Evolutionary conservation across 2,329 filamentous ascomycete genomes (phyloP).

Genomic region (Teratosphaeria epicoccoides): DNA sequence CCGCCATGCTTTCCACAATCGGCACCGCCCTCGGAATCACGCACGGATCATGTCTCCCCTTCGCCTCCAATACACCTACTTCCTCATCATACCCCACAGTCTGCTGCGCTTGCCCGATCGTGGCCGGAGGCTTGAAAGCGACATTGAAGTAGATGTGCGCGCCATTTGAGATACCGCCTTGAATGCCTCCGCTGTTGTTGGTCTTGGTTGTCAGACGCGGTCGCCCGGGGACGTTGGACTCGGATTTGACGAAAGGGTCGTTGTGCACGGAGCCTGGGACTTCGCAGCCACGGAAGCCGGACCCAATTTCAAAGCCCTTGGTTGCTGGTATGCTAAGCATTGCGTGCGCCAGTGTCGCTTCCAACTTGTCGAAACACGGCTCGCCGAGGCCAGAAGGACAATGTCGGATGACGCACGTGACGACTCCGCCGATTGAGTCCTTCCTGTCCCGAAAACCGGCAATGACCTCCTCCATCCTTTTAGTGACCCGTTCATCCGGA

Average conservation of each 20-base stretch:
- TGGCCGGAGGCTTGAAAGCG: constrained; percentile 89
- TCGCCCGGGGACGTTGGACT: constrained; percentile 39
- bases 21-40: constrained; percentile 79
- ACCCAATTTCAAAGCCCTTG: constrained; percentile 93
- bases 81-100: constrained; percentile 70
- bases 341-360: constrained; percentile 80
- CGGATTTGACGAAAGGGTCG: constrained; percentile 64
- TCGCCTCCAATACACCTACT: constrained; percentile 72
- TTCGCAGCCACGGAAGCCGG: constrained; percentile 78
- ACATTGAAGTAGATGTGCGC: constrained; percentile 90
- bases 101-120: constrained; percentile 77
- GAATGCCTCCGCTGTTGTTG: constrained; percentile 90
- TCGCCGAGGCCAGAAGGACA: constrained; percentile 79
- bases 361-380: constrained; percentile 90
- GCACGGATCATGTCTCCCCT: constrained; percentile 88
- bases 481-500: constrained; percentile 54
- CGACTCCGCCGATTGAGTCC: constrained; percentile 89
- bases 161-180: constrained; percentile 91
- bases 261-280: constrained; percentile 86
- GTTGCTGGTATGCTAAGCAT: constrained; percentile 93
- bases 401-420: constrained; percentile 87
- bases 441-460: constrained; percentile 64
- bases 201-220: constrained; percentile 73
- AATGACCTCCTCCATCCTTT: constrained; percentile 69
- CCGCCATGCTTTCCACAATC: constrained; percentile 85